Evolutionary conservation across 352 stramenopile genomes (phyloP).

Genomic region (Globisporangium nunn): DNA sequence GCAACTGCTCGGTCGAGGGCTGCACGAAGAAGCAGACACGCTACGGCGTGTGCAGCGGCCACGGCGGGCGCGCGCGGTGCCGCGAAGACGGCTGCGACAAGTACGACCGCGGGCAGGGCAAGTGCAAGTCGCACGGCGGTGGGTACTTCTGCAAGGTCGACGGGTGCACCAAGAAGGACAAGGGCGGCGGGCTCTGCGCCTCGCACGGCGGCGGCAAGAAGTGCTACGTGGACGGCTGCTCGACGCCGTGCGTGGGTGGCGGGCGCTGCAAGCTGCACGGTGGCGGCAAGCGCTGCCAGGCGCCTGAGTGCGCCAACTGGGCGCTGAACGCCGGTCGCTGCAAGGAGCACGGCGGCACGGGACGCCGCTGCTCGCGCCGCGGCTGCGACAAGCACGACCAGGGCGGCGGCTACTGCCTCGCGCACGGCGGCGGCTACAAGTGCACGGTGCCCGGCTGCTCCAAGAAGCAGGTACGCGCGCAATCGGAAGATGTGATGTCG

Average conservation of each 20-base stretch:
- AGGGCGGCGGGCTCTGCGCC: slow-evolving; percentile 72
- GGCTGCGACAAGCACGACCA: slow-evolving; percentile 78
- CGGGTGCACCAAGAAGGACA: slow-evolving; percentile 79
- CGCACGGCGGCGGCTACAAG: slow-evolving; percentile 64
- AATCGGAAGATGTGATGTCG: too few relatives aligned
- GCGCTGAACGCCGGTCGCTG: slow-evolving; percentile 62
- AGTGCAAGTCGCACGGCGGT: slow-evolving; percentile 78
- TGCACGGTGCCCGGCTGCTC: slow-evolving; percentile 60
- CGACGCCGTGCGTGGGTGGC: slow-evolving; percentile 62
- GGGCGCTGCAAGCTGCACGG: slow-evolving; percentile 65
- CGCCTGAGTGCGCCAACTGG: slow-evolving; percentile 46
- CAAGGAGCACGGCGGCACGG: slow-evolving; percentile 66
- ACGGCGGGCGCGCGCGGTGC: slow-evolving; percentile 66
- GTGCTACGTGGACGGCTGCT: slow-evolving; percentile 64
- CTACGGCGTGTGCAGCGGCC: slow-evolving; percentile 66
- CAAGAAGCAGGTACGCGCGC: slow-evolving; percentile 65
- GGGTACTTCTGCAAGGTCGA: slow-evolving; percentile 75
- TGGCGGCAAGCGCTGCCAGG: slow-evolving; percentile 48
- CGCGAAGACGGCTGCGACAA: slow-evolving; percentile 72
- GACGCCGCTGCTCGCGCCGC: slow-evolving; percentile 54
- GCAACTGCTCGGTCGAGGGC: slow-evolving; percentile 42
- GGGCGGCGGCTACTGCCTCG: slow-evolving; percentile 65
- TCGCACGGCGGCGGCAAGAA: slow-evolving; percentile 77
- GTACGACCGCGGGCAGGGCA: slow-evolving; percentile 64
- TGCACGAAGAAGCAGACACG: slow-evolving; percentile 76